phyloP scores from a whole-genome alignment of 1,139 yeast genomes.

The Protomyces lactucae-debilis region DNA sequence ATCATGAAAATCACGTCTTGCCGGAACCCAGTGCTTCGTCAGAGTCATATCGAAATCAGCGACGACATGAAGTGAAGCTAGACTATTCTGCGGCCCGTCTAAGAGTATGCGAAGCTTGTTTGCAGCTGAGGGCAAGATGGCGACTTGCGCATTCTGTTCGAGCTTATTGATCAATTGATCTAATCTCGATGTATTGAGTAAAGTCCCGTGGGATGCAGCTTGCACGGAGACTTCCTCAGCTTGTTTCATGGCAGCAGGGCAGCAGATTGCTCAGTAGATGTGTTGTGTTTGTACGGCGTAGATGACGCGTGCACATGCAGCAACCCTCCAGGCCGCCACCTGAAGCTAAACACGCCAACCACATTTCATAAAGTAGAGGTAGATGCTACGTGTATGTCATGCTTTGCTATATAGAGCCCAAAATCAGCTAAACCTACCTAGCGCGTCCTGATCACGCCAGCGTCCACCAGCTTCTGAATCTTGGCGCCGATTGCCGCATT shows the following conservation, averaged over 20 bases:
- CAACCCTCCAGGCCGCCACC: no score
- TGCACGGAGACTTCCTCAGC: no score
- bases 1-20: background rate
- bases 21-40: conserved; percentile 22
- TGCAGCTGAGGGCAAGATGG: background rate
- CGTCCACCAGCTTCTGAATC: conserved; percentile 85
- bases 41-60: conserved; percentile 26
- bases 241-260: no score
- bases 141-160: background rate
- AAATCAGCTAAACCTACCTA: background rate
- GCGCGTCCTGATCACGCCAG: conserved; percentile 94
- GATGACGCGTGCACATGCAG: no score
- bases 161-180: background rate
- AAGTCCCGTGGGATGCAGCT: no score
- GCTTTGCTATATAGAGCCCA: no score
- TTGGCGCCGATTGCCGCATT: conserved; percentile 89
- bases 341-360: no score
- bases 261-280: no score
- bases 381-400: no score
- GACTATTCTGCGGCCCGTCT: background rate
- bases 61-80: conserved; percentile 4
- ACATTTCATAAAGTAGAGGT: no score
- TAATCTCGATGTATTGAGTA: no score
- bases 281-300: no score
- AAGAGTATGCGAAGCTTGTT: background rate